phyloP scores from a whole-genome alignment of 768 basidiomycete genomes.

The Auriscalpium microsporum region DNA sequence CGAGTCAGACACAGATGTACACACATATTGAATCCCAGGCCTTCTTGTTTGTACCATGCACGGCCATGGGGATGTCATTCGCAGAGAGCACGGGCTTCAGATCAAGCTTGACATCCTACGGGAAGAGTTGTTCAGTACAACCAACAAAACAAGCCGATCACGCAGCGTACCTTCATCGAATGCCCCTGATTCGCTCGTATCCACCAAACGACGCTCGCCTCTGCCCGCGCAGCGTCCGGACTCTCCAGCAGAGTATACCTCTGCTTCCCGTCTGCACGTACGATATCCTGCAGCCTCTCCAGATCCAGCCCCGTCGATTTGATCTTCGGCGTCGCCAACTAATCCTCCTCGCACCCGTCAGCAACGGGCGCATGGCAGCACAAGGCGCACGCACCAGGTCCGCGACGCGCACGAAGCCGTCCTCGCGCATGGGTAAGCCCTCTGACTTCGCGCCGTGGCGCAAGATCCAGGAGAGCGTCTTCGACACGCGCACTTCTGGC shows the following conservation, averaged over 20 bases:
- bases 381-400: slow-evolving; percentile 59
- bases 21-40: slow-evolving; percentile 73
- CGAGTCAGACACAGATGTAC: neutral
- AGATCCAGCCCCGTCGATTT: slow-evolving; percentile 37
- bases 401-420: slow-evolving; percentile 77
- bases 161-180: slow-evolving; percentile 55
- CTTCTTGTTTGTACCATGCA: slow-evolving; percentile 67
- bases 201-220: slow-evolving; percentile 51
- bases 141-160: neutral
- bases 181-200: slow-evolving; percentile 90
- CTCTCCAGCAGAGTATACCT: slow-evolving; percentile 51
- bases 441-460: slow-evolving; percentile 81
- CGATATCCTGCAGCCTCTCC: slow-evolving; percentile 48
- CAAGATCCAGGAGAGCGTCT: slow-evolving; percentile 86
- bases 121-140: neutral
- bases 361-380: neutral
- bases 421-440: slow-evolving; percentile 63
- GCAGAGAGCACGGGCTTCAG: slow-evolving; percentile 48
- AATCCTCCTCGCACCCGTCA: neutral
- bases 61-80: slow-evolving; percentile 66
- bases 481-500: slow-evolving; percentile 65
- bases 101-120: slow-evolving; percentile 61
- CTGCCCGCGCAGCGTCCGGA: slow-evolving; percentile 25
- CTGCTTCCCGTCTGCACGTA: slow-evolving; percentile 57
- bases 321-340: slow-evolving; percentile 69